Evolutionary conservation across 108 stramenopile genomes (phyloP), one percentile per base, ranked within the genome.

Genomic region (Nitzschia sp.): DNA sequence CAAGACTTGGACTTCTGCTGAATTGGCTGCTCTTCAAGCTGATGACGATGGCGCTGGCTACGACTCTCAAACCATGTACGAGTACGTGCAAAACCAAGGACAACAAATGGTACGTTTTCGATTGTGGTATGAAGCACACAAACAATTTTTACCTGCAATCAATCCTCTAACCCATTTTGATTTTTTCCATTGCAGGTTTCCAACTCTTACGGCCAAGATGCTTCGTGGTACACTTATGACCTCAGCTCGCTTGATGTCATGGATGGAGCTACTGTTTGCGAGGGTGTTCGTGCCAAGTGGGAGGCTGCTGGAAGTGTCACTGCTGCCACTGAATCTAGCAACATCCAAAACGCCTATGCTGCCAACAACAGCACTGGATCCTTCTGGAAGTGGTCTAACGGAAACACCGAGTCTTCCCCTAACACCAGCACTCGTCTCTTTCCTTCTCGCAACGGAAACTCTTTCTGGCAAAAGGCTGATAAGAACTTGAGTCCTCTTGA

Each of bases 381-480:
- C 22, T 62, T 62, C 61, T 62, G 61, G 61, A 62, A 46, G 41
- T 62, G 61, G 61, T n/a, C 22, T 12, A 62, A 3, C 38, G 57
- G 57, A 37, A 58, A 9, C 39, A 25, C 38, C 38, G 7, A 25
- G 11, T 11, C 61, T 6, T 44, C 41, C 10, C 15, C 43, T 2
- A 62, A 20, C 3, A n/a, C 17, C 8, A 21, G 38, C 61, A 1
- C 43, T 15, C 26, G 52, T 29, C 51, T 53, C 8, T 65, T 65
- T 34, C 65, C 52, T 26, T 52, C 65, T 15, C 65, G 52, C 1
- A 65, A 53, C 52, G 15, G 52, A 17, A 42, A 65, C 19, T 53
- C 65, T 20, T 12, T 51, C 8, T n/a, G 51, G 17, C 53, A 65
- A 38, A 52, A 26, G 14, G 26, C 65, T 8, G 22, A 38, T 12